Conservation (phyloP, 352 stramenopile species). For the Plasmopara halstedii region DNA sequence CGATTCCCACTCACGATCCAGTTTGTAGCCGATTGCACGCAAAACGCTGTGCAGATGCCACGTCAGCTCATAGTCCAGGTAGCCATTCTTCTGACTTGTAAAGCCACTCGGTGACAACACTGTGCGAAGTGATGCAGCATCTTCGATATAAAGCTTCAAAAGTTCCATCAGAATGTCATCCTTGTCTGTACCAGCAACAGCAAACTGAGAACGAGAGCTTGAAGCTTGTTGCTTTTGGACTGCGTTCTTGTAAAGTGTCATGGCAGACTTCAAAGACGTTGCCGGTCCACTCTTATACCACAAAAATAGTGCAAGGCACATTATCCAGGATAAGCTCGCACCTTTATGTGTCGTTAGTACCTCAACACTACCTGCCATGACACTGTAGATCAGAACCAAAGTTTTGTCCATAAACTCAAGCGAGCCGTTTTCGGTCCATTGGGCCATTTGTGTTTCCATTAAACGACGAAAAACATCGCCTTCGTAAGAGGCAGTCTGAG, state of each 20-base stretch:
- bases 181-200: conserved; percentile 21
- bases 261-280: conserved; percentile 35
- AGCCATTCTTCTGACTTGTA: conserved; percentile 16
- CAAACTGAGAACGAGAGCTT: conserved; percentile 26
- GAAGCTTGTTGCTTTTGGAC: conserved; percentile 36
- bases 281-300: conserved; percentile 60
- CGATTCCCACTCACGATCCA: conserved; percentile 67
- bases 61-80: conserved; percentile 71
- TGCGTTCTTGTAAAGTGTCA: conserved; percentile 33
- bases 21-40: conserved; percentile 60
- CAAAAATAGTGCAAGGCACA: conserved; percentile 51
- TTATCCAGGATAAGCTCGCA: conserved; percentile 42
- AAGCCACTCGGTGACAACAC: conserved; percentile 57
- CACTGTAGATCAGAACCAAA: conserved; percentile 54
- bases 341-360: conserved; percentile 46
- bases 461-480: conserved; percentile 39
- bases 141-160: conserved; percentile 59
- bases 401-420: conserved; percentile 54
- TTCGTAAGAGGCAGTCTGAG: conserved; percentile 47
- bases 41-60: conserved; percentile 76
- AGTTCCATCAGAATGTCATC: conserved; percentile 59
- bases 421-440: conserved; percentile 46
- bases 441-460: conserved; percentile 43
- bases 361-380: conserved; percentile 53
- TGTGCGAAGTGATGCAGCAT: conserved; percentile 42